Conservation (phyloP, 345 rosid genomes). For the Aethionema arabicum region DNA sequence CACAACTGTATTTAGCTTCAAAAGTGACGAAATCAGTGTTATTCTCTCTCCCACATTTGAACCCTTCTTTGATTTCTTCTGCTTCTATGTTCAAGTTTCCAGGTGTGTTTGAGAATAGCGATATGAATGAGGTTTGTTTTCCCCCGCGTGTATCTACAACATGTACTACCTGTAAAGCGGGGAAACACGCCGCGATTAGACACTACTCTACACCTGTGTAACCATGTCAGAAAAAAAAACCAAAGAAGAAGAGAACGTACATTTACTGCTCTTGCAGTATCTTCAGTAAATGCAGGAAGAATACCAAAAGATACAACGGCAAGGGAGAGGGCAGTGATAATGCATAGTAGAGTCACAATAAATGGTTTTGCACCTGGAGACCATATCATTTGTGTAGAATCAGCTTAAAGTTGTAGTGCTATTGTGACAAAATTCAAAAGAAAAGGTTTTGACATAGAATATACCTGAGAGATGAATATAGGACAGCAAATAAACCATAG, state of each 20-base stretch:
- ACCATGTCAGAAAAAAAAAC: slow-evolving; percentile 7
- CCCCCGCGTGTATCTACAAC: slow-evolving; percentile 70
- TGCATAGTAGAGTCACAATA: slow-evolving; percentile 48
- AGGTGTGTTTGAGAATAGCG: slow-evolving; percentile 77
- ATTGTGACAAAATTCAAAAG: background rate
- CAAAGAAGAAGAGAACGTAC: slow-evolving; percentile 43
- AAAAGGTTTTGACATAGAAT: slow-evolving; percentile 1
- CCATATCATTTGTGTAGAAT: slow-evolving; percentile 2
- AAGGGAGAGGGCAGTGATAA: slow-evolving; percentile 57
- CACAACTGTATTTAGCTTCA: slow-evolving; percentile 73
- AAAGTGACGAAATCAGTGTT: slow-evolving; percentile 75
- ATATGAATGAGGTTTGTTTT: slow-evolving; percentile 56
- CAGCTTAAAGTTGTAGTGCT: background rate
- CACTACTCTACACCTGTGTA: no score
- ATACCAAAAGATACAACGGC: slow-evolving; percentile 54
- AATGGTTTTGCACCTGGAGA: slow-evolving; percentile 67
- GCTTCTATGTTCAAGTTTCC: slow-evolving; percentile 75
- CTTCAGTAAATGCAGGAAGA: slow-evolving; percentile 69
- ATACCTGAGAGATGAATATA: slow-evolving; percentile 90
- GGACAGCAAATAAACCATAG: slow-evolving; percentile 76
- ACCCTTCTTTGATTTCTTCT: slow-evolving; percentile 66
- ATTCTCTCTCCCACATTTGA: slow-evolving; percentile 69
- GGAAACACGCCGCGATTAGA: background rate
- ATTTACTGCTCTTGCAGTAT: slow-evolving; percentile 83
- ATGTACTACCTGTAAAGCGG: slow-evolving; percentile 68